Conservation (phyloP, 2,329 filamentous ascomycete species). For the Paradendryphiella salina region DNA sequence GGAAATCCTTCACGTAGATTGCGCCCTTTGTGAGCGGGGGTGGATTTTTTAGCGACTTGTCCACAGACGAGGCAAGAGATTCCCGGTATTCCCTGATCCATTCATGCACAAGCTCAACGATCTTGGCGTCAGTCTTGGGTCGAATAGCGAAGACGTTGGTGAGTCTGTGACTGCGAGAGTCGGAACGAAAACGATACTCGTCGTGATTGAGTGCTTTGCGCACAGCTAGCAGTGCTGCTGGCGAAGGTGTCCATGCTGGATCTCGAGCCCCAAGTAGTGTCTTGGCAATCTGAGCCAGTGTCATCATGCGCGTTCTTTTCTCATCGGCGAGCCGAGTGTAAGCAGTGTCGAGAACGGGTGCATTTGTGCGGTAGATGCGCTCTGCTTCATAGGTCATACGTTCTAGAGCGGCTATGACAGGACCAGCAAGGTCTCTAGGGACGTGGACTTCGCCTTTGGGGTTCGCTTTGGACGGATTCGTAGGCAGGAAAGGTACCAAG, state of each 20-base stretch:
- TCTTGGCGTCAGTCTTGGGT: slow-evolving; percentile 58
- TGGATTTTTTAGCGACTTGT: background rate
- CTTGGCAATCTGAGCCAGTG: slow-evolving; percentile 52
- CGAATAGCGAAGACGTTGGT: slow-evolving; percentile 66
- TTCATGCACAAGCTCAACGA: slow-evolving; percentile 56
- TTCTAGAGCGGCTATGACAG: slow-evolving; percentile 50
- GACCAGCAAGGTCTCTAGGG: slow-evolving; percentile 52
- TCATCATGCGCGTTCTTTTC: slow-evolving; percentile 52
- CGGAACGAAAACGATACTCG: slow-evolving; percentile 64
- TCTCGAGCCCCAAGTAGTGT: slow-evolving; percentile 43
- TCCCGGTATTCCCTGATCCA: slow-evolving; percentile 61
- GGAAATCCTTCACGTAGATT: slow-evolving; percentile 44
- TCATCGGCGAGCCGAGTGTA: slow-evolving; percentile 53
- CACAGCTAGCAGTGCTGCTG: slow-evolving; percentile 67
- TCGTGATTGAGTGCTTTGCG: slow-evolving; percentile 65
- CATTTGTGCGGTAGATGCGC: slow-evolving; percentile 53
- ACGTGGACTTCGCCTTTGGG: slow-evolving; percentile 46
- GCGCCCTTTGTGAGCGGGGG: slow-evolving; percentile 23
- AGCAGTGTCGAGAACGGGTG: slow-evolving; percentile 54
- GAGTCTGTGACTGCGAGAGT: slow-evolving; percentile 54
- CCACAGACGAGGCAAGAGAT: slow-evolving; percentile 42
- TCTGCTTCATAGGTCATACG: slow-evolving; percentile 52
- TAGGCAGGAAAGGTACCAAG: slow-evolving; percentile 58
- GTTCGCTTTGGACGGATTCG: slow-evolving; percentile 28
- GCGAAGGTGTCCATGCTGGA: slow-evolving; percentile 33